Evolutionary conservation across 306 rosid species (phyloP).

Genomic region (Vachellia collinsii): DNA sequence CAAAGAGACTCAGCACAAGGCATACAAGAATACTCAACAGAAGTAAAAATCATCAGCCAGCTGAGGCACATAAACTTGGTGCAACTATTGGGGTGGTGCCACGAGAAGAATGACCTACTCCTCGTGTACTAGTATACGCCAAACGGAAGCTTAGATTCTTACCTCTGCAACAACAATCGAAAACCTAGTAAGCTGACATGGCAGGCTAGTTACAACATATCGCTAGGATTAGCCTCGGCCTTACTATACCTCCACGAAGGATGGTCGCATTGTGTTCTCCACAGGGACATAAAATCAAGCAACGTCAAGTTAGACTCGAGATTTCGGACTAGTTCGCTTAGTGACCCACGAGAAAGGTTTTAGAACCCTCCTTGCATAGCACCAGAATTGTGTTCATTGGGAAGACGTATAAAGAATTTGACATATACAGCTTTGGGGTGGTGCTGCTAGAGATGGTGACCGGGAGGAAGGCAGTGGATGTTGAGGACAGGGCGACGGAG

Average conservation of each 20-base stretch:
- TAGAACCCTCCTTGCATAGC: slow-evolving; percentile 46
- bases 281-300: slow-evolving; percentile 57
- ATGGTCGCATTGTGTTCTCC: slow-evolving; percentile 54
- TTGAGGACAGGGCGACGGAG: slow-evolving; percentile 29
- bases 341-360: slow-evolving; percentile 47
- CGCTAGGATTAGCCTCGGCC: slow-evolving; percentile 44
- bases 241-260: slow-evolving; percentile 51
- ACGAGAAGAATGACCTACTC: slow-evolving; percentile 42
- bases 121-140: slow-evolving; percentile 50
- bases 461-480: slow-evolving; percentile 38
- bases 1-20: slow-evolving; percentile 43
- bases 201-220: slow-evolving; percentile 42
- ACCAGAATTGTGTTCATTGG: slow-evolving; percentile 44
- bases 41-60: slow-evolving; percentile 51
- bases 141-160: slow-evolving; percentile 51
- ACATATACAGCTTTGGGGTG: slow-evolving; percentile 47
- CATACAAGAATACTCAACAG: slow-evolving; percentile 42
- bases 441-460: slow-evolving; percentile 47
- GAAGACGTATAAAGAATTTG: slow-evolving; percentile 45
- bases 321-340: slow-evolving; percentile 53
- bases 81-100: slow-evolving; percentile 58
- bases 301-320: slow-evolving; percentile 55
- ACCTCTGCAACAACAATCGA: slow-evolving; percentile 26
- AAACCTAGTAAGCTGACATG: slow-evolving; percentile 24
- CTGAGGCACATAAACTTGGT: slow-evolving; percentile 45